Base-by-base conservation (phyloP, 2,329 filamentous ascomycete genomes). In the Massarina eburnea region DNA sequence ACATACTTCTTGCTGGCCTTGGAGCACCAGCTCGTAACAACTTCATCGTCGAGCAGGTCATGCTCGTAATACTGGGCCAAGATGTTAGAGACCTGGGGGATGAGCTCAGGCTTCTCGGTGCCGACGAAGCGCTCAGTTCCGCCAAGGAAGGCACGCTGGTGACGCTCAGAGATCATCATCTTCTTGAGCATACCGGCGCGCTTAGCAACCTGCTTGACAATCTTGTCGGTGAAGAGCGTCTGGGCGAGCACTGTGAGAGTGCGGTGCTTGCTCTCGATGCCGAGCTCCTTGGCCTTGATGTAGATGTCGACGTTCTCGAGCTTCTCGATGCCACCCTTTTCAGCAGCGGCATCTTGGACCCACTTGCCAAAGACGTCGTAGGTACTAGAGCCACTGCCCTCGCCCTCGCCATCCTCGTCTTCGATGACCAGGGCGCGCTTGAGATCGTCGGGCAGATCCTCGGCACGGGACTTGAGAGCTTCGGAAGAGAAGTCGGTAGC, bases 1-100 rank as follows among this genome's bases (percentile, higher is more conserved):
- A 95, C 89, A 71, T 97, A 97, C 79, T 96, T 96, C 86, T 95
- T 96, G 83, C 90, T 96, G 48, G 92, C 91, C 80, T 94, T 96
- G 68, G 82, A 81, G 56, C 91, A 92, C 92, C 94, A 99, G 60
- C 86, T 86, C 73, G 86, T 88, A 68, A 95, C 83, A 14, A 91
- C 83, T 54, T 96, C 91, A 77, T 99, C 94, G 41, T 81, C 84
- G 62, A 96, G 77, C 44, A 99, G 80, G 59, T 99, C 94, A 64
- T 90, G 80, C 74, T 96, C 83, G 74, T 97, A 99, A 76, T 92
- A 88, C 63, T 88, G 81, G 71, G 95, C 83, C 54, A 99, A 80
- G 62, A 99, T 88, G 72, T 89, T 90, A 55, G 91, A 88, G 51
- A 97, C 80, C 68, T 89, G 76, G 66, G 83, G 71, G 71, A 88